phyloP scores from a whole-genome alignment of 139 green algal species.

The Trebouxia sp. region DNA sequence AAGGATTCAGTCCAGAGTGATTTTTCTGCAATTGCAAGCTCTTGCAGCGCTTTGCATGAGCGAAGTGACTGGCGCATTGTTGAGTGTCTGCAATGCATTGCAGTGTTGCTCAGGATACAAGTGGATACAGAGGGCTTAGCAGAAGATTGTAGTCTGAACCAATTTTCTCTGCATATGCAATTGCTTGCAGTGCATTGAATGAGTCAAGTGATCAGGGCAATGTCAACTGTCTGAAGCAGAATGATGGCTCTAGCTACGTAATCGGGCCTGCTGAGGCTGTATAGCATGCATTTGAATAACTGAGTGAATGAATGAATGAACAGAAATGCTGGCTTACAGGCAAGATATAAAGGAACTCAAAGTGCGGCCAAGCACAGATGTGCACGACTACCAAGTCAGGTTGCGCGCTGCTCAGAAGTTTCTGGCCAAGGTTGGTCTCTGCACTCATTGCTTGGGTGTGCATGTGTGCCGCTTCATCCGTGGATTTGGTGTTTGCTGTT shows the following conservation, averaged over 20 bases:
- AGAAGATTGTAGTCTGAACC: too few relatives aligned
- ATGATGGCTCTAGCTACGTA: neutral
- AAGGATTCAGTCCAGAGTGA: too few relatives aligned
- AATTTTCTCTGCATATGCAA: too few relatives aligned
- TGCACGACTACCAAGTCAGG: slow-evolving; percentile 80
- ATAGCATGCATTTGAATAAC: neutral
- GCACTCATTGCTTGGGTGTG: neutral
- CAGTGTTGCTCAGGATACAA: too few relatives aligned
- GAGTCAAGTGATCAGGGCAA: too few relatives aligned
- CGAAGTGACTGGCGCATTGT: too few relatives aligned
- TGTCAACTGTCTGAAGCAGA: neutral
- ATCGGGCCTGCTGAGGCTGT: neutral
- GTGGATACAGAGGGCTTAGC: too few relatives aligned
- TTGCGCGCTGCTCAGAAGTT: slow-evolving; percentile 69
- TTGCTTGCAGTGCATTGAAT: too few relatives aligned
- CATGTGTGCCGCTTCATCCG: neutral
- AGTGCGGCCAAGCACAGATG: slow-evolving; percentile 77
- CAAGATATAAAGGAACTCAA: slow-evolving; percentile 84
- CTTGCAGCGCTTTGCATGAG: too few relatives aligned
- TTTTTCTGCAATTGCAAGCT: too few relatives aligned
- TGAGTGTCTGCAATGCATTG: too few relatives aligned
- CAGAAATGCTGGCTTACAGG: slow-evolving; percentile 25
- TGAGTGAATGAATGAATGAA: neutral
- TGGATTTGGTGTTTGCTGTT: neutral
- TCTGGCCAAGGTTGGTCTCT: slow-evolving; percentile 54